These are phyloP conservation scores for Ocimum tenuiflorum DNA, from an alignment of 257 asterid species.

Conservation along the genomic window DNA sequence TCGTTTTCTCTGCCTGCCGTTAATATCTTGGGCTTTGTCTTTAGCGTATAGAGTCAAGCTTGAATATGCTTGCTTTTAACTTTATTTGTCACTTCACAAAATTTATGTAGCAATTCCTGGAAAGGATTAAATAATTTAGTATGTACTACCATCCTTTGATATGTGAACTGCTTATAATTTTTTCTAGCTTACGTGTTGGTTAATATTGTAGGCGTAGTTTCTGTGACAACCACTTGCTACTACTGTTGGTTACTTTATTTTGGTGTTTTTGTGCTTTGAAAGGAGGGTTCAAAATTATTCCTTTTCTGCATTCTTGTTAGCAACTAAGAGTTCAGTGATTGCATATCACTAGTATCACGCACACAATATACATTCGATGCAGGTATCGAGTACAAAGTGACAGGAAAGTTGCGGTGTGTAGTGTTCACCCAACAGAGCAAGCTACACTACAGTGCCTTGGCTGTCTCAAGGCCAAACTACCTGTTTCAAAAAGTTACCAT, in stretches of 20 bases:
- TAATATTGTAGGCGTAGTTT: background rate
- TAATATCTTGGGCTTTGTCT: background rate
- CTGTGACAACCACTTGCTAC: background rate
- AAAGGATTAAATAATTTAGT: background rate
- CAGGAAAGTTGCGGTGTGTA: conserved; percentile 73
- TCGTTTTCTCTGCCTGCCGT: background rate
- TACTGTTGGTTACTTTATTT: background rate
- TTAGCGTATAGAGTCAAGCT: background rate
- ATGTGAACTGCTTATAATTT: background rate
- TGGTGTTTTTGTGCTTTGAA: background rate
- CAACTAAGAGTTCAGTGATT: background rate
- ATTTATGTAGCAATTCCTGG: background rate
- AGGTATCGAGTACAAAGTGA: conserved; percentile 98
- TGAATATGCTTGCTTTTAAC: background rate
- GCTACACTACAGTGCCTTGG: conserved; percentile 93
- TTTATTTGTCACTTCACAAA: background rate
- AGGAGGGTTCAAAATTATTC: background rate
- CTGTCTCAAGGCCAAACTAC: conserved; percentile 80
- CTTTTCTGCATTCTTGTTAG: background rate
- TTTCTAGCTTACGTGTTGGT: background rate
- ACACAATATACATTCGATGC: conserved; percentile 15
- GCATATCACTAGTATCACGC: background rate
- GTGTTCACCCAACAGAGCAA: conserved; percentile 91
- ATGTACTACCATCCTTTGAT: background rate
- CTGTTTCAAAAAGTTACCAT: conserved; percentile 80